Evolutionary conservation across 176 grass and related monocot genomes (phyloP), one percentile per base, ranked within the genome.

Genomic region (Typha latifolia): DNA sequence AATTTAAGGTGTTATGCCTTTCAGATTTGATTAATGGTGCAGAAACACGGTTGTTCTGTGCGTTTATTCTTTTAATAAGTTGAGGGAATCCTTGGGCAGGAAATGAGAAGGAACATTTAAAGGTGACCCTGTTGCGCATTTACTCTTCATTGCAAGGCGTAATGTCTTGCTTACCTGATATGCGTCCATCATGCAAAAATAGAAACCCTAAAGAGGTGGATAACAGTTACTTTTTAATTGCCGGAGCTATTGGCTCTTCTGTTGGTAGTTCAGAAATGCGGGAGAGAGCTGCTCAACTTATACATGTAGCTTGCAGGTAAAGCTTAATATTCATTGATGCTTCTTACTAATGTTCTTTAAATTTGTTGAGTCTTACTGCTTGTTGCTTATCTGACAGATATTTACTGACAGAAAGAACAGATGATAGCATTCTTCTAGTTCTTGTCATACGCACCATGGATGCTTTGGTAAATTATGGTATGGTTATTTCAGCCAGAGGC

Each of bases 131-230:
- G 63, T 81, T 97, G 64, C 85, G 93, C 51, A 92, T 97, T 69
- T 71, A 85, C 71, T 97, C 93, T 75, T 76, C 83, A 79, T 84
- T 97, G 74, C 85, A 86, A 78, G 93, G 93, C 72, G 88, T 91
- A 73, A 97, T 97, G 89, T 92, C 93, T 55, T 97, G 88, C 78
- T 90, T 97, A 32, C 93, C 93, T 74, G 93, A 92, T 82, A 80
- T 97, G 79, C 81, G 69, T 9, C 93, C 88, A 21, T 86, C 82
- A 69, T 81, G 79, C 75, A 92, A 78, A 78, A 59, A 84, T 80
- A 82, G 81, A 68, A 81, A 69, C 51, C 70, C 73, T 9, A 82
- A 86, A 79, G 66, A 76, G 23, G 78, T 78, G 61, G 88, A 84
- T 34, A 14, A 81, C n/a, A 71, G 15, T 52, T 61, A 74, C 64